Evolutionary conservation across 106 monocot species (phyloP), one percentile per base, ranked within the genome.

Genomic region (Dendrobium officinale): DNA sequence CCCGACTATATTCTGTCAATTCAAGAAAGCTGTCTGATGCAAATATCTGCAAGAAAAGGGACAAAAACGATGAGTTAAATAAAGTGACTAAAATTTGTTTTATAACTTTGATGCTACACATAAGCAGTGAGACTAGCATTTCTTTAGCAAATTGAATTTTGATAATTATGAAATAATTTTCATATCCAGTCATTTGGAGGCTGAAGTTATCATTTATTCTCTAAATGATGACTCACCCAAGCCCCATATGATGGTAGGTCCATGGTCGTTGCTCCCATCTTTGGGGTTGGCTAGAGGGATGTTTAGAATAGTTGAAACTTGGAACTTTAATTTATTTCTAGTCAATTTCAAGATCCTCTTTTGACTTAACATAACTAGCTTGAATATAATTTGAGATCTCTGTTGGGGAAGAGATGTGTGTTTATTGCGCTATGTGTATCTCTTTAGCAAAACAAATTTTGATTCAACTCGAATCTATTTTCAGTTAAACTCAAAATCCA

Each of bases 11-110:
- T 55, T 92, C 92, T 49, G 92, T 92, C 82, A 92, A 75, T 77
- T 92, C 89, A 17, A 92, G 85, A 84, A 92, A 92, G 79, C 92
- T 92, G 73, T 92, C 87, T 19, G 92, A 92, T 82, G 92, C 92
- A 84, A 89, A 92, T 83, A 92, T 92, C 92, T 92, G 84, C 77
- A 76, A 11, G 59, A 61, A 16, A 54, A 18, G 43, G 43, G 13
- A 74, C 41, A 74, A 43, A 74, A 72, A 33, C 16, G 9, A 10
- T 19, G 42, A 42, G 74, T n/a, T 18, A 44, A 43, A 44, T 17
- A 74, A 40, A 42, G 42, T 20, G 42, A 43, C 42, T 74, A 20
- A 74, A 18, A 72, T 6, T 31, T 72, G 2, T 72, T 40, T 43
- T 74, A 40, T 7, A 48, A 48, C 48, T 51, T 13, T 13, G n/a